phyloP scores from a whole-genome alignment of 441 rosid species.

The Codiaeum variegatum region DNA sequence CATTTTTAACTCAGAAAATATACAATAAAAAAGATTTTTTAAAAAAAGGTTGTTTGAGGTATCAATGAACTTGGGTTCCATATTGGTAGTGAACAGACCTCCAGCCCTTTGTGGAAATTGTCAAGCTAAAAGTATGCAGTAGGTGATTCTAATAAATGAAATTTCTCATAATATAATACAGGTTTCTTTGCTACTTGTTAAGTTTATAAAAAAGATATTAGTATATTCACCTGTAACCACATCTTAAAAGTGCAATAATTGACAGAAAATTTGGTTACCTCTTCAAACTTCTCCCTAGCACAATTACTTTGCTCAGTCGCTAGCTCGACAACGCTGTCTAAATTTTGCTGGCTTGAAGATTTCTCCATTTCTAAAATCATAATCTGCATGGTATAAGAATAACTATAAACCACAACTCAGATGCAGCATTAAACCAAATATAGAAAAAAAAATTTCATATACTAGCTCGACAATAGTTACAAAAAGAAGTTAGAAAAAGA shows the following conservation, averaged over 20 bases:
- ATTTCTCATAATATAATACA: constrained; percentile 8
- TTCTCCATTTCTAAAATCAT: constrained; percentile 62
- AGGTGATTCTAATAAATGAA: constrained; percentile 1
- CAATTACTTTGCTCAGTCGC: constrained; percentile 56
- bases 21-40: not conserved
- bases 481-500: not conserved
- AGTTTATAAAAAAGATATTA: constrained; percentile 2
- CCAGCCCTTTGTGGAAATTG: not conserved
- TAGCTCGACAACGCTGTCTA: constrained; percentile 46
- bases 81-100: not conserved
- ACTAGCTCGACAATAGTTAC: not conserved
- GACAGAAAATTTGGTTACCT: constrained; percentile 43
- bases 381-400: constrained; percentile 42
- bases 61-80: not conserved
- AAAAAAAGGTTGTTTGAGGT: not conserved
- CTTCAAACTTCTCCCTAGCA: constrained; percentile 59
- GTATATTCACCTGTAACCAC: not conserved
- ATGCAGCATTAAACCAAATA: not conserved
- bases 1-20: not conserved
- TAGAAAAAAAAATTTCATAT: not conserved
- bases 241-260: constrained; percentile 1
- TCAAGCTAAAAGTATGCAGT: not conserved
- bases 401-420: constrained; percentile 1
- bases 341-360: constrained; percentile 65
- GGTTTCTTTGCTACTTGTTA: not conserved